Conservation (phyloP, 2,329 filamentous ascomycete genomes). For the Cordyceps tenuipes region DNA sequence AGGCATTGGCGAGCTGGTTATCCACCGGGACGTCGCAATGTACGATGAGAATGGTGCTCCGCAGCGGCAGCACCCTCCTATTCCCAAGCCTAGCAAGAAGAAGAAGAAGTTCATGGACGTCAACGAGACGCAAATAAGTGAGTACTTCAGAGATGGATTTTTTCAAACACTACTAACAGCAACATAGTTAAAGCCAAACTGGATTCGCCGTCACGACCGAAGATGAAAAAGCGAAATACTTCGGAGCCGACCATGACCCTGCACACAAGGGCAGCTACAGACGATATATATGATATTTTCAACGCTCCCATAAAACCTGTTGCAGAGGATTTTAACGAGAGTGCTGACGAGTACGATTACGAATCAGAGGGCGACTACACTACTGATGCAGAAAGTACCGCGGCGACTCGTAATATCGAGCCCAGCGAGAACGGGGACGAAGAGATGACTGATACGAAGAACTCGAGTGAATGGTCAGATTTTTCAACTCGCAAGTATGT, state of each 20-base stretch:
- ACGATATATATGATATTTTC: slow-evolving; percentile 96
- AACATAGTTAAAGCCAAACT: slow-evolving; percentile 78
- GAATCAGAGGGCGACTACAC: slow-evolving; percentile 71
- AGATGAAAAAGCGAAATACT: slow-evolving; percentile 66
- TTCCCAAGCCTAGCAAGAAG: slow-evolving; percentile 48
- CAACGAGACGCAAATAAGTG: slow-evolving; percentile 89
- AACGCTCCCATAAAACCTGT: slow-evolving; percentile 57
- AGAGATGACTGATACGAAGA: slow-evolving; percentile 51
- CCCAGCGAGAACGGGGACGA: slow-evolving; percentile 34
- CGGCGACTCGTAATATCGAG: slow-evolving; percentile 55
- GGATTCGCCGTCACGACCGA: slow-evolving; percentile 79
- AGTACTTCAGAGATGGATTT: slow-evolving; percentile 25
- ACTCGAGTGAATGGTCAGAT: slow-evolving; percentile 79
- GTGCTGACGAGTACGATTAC: slow-evolving; percentile 57
- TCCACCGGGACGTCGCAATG: slow-evolving; percentile 24
- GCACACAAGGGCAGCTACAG: slow-evolving; percentile 87
- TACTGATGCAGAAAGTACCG: slow-evolving; percentile 74
- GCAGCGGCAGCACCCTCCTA: slow-evolving; percentile 32
- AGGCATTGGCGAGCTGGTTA: slow-evolving; percentile 22
- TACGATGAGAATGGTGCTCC: slow-evolving; percentile 54
- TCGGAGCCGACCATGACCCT: slow-evolving; percentile 96
- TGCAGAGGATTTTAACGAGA: slow-evolving; percentile 28
- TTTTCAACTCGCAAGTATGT: slow-evolving; percentile 69
- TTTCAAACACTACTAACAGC: slow-evolving; percentile 20
- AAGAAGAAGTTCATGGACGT: slow-evolving; percentile 78